Percentiles rank a stretch among this genome's conserved stretches.
phyloP scores from a whole-genome alignment of 2,329 filamentous ascomycete species.

The Neopestalotiopsis sp. region DNA sequence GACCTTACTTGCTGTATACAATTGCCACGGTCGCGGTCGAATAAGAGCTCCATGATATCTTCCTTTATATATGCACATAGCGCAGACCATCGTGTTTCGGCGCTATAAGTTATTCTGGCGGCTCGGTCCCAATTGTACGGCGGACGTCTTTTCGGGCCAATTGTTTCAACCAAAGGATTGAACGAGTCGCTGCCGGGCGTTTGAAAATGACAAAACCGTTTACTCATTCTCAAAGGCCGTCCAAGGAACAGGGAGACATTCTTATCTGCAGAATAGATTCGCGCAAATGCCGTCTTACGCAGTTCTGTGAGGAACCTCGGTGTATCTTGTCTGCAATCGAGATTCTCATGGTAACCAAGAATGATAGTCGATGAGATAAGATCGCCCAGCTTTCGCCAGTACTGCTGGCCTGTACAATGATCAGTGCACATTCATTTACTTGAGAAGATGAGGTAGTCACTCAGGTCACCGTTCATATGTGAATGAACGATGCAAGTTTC shows the following conservation, averaged over 20 bases:
- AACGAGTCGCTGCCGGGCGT: conserved; percentile 26
- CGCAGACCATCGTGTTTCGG: conserved; percentile 36
- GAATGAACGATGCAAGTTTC: conserved; percentile 52
- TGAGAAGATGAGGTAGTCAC: conserved; percentile 31
- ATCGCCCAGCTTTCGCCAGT: conserved; percentile 52
- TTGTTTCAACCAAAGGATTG: neutral
- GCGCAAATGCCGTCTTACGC: conserved; percentile 44
- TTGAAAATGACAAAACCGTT: conserved; percentile 45
- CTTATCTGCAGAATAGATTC: conserved; percentile 51
- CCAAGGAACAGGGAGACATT: conserved; percentile 54
- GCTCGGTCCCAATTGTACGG: conserved; percentile 14
- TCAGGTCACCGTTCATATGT: conserved; percentile 48
- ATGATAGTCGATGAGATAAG: conserved; percentile 51
- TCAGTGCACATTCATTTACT: neutral
- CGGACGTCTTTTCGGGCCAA: conserved; percentile 16
- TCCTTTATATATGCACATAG: conserved; percentile 37
- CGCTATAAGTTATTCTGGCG: conserved; percentile 19
- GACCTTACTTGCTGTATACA: neutral
- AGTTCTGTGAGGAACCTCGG: conserved; percentile 47
- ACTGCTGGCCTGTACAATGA: conserved; percentile 44
- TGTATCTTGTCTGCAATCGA: conserved; percentile 31
- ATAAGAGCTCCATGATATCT: conserved; percentile 35
- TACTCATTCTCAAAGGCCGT: conserved; percentile 50
- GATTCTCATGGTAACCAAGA: conserved; percentile 50
- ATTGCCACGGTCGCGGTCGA: conserved; percentile 23